phyloP scores from a whole-genome alignment of 2,329 filamentous ascomycete genomes.

The Botrytis fragariae region DNA sequence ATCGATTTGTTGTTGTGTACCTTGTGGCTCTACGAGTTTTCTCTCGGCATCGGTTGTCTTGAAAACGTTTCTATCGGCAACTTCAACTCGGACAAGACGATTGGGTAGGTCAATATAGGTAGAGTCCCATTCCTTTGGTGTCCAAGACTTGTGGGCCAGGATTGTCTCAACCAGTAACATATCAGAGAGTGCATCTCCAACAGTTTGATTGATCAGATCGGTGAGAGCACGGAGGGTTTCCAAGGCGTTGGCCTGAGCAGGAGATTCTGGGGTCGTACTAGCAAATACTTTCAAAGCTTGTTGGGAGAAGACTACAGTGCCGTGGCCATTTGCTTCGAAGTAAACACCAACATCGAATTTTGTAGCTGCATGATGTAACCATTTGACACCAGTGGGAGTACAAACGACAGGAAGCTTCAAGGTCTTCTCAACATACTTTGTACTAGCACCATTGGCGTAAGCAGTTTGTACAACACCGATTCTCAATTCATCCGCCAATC shows the following conservation, averaged over 20 bases:
- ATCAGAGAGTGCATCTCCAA: conserved; percentile 93
- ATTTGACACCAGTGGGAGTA: conserved; percentile 94
- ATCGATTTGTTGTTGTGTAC: conserved; percentile 84
- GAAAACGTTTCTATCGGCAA: conserved; percentile 84
- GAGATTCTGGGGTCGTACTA: conserved; percentile 79
- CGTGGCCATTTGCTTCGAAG: conserved; percentile 98
- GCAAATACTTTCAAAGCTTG: conserved; percentile 77
- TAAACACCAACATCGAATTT: conserved; percentile 96
- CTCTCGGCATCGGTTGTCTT: conserved; percentile 90
- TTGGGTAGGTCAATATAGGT: conserved; percentile 95
- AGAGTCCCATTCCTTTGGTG: conserved; percentile 82
- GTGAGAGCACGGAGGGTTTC: conserved; percentile 79
- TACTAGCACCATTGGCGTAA: conserved; percentile 94
- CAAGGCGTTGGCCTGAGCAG: conserved; percentile 85
- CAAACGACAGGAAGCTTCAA: conserved; percentile 87
- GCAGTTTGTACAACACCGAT: conserved; percentile 96
- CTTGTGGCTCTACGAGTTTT: conserved; percentile 73
- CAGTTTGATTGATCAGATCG: conserved; percentile 96
- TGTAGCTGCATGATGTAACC: conserved; percentile 93
- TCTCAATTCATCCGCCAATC: conserved; percentile 74
- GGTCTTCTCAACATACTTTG: conserved; percentile 84
- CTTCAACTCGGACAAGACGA: conserved; percentile 88
- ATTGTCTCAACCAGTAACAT: conserved; percentile 95
- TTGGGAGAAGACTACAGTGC: conserved; percentile 90
- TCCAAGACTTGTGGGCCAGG: conserved; percentile 92